These are phyloP conservation scores for Yamadazyma triangularis DNA, from an alignment of 1,139 yeast species.

Conservation along the genomic window DNA sequence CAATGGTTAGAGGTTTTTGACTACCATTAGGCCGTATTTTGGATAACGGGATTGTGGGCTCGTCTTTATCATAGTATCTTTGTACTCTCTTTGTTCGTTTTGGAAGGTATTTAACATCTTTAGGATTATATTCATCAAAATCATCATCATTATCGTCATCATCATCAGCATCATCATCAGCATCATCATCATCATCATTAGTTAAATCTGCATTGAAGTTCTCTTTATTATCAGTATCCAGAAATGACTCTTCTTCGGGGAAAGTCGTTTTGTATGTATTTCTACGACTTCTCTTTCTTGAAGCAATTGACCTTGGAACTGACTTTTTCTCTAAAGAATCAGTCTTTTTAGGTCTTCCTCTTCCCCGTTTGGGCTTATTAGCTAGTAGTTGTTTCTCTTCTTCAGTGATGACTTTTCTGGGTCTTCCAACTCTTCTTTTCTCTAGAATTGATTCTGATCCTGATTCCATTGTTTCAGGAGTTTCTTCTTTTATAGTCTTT, in stretches of 20 bases:
- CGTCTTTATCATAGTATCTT: no score
- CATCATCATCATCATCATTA: no score
- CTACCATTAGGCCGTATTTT: conserved; percentile 14
- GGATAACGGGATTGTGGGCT: conserved; percentile 17
- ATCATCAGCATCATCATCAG: no score
- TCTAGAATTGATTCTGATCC: not conserved
- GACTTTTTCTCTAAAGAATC: not conserved
- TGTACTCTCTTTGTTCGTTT: no score
- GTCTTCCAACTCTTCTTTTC: conserved; percentile 6
- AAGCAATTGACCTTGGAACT: not conserved
- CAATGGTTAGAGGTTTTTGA: conserved; percentile 26
- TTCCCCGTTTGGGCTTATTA: conserved; percentile 6
- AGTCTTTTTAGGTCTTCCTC: conserved; percentile 13
- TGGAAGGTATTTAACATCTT: no score
- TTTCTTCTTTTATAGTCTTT: not conserved
- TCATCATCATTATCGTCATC: no score
- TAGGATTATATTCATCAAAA: not conserved
- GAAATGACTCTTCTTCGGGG: not conserved
- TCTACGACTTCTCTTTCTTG: conserved; percentile 8
- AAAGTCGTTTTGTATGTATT: not conserved
- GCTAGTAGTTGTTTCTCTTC: not conserved
- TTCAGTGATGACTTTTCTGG: conserved; percentile 3
- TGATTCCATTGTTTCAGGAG: not conserved
- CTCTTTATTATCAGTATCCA: not conserved
- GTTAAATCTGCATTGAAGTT: no score